Conservation (phyloP, 495 filamentous ascomycete species). For the Apodospora peruviana region DNA sequence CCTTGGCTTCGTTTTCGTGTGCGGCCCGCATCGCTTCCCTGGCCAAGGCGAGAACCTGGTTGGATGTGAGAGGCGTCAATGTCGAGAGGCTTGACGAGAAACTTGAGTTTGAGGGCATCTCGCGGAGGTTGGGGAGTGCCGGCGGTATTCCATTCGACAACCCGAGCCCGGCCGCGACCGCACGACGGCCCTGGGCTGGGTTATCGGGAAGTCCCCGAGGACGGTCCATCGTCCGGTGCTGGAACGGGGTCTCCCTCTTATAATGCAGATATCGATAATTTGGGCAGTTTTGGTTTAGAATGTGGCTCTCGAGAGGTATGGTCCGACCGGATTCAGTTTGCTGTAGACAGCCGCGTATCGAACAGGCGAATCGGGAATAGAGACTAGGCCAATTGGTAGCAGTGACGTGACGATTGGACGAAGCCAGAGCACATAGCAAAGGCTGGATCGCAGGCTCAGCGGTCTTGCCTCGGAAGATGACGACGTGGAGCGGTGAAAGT, state of each 20-base stretch:
- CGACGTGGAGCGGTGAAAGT: conserved; percentile 13
- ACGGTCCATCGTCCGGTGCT: conserved; percentile 21
- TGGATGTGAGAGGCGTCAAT: conserved; percentile 35
- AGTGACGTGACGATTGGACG: conserved; percentile 15
- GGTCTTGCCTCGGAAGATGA: no score
- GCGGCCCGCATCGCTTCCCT: conserved; percentile 62
- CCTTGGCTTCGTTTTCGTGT: conserved; percentile 61
- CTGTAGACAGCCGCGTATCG: background rate
- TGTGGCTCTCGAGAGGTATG: background rate
- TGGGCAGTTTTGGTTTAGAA: background rate
- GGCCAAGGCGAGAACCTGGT: conserved; percentile 52
- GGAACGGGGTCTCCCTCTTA: background rate
- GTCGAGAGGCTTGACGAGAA: conserved; percentile 34
- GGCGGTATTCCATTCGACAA: conserved; percentile 22
- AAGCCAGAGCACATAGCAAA: conserved; percentile 17
- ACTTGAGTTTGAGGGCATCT: no score
- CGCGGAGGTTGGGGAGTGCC: conserved; percentile 31
- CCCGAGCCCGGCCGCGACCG: conserved; percentile 26
- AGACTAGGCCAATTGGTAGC: conserved; percentile 12
- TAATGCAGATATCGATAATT: background rate
- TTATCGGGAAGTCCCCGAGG: conserved; percentile 35
- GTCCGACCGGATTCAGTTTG: no score
- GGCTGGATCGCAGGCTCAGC: no score
- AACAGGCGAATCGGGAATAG: background rate
- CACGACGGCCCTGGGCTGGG: conserved; percentile 33